Base-by-base conservation (phyloP, 2,329 filamentous ascomycete species). In the Pseudogymnoascus sp. region DNA sequence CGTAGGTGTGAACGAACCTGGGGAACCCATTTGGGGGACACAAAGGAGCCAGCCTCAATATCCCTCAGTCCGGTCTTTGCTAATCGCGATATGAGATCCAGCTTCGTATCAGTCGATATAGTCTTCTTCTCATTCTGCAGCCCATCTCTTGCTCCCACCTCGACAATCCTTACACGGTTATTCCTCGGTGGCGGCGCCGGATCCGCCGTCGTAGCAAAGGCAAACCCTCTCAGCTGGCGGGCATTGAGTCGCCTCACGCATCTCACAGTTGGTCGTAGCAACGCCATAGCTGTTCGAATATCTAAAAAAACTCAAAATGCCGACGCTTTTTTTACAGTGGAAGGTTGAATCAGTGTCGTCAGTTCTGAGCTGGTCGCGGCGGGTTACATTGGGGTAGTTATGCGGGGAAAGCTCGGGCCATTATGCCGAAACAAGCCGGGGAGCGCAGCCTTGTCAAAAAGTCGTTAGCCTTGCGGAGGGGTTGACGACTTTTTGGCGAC, bases 101-200 rank as follows among this genome's bases (percentile, higher is more conserved):
- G 83, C 75, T 96, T 96, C 2, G 87, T 91, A 6, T 81, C 79
- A 10, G 90, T 78, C 0, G 89, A 79, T 67, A 96, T 88, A 28
- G 80, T 80, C 67, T 79, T 83, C 76, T 89, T 89, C 78, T 95
- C 89, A 72, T 95, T 96, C 74, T 96, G 91, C 62, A 96, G 77
- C n/a, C 91, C 91, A 78, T 96, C 91, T 68, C 91, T 82, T 35
- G 91, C 90, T 8, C 90, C 90, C 66, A 96, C 91, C 78, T 96
- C 91, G 66, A 95, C 87, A 40, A 96, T 86, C 75, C 80, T 82
- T 65, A 86, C 81, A 15, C 67, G 69, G 63, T 74, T 73, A 42
- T 61, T 35, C 33, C 59, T 36, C n/a, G 59, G 33, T 61, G 59
- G 36, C 59, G 59, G 59, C 33, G 59, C 9, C n/a, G 36, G 21